A percentile compares a stretch with the other conserved stretches of the same genome.
Conservation (phyloP, 345 rosid species). For the Euclidium syriacum region DNA sequence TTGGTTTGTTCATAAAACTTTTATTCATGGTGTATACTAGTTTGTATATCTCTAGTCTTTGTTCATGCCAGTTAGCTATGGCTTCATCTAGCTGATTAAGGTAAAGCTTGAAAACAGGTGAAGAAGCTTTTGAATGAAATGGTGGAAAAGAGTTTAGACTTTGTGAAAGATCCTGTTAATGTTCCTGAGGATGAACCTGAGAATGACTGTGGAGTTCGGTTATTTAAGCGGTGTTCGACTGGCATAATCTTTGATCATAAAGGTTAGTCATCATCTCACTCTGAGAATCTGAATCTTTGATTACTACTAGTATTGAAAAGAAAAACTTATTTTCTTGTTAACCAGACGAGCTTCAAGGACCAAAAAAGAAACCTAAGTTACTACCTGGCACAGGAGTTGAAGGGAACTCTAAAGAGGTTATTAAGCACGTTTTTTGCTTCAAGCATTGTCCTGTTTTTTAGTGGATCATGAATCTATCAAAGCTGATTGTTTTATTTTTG, state of each 20-base stretch:
- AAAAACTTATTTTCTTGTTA: not conserved
- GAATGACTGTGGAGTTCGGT: conserved; percentile 53
- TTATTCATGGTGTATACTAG: not conserved
- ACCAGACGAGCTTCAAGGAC: conserved; percentile 61
- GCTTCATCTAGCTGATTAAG: not conserved
- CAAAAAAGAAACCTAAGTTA: conserved; percentile 70
- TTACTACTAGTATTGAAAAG: not conserved
- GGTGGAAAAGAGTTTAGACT: conserved; percentile 51
- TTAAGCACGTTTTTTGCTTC: not conserved
- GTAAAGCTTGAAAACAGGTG: conserved; percentile 43
- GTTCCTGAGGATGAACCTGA: conserved; percentile 27
- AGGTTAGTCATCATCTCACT: conserved; percentile 34
- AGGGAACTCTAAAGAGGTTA: conserved; percentile 68
- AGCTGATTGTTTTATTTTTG: not conserved
- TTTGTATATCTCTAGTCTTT: not conserved
- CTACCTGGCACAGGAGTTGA: conserved; percentile 45
- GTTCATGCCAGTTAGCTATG: not conserved
- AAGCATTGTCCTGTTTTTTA: not conserved
- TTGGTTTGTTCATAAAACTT: not conserved
- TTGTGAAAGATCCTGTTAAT: conserved; percentile 36
- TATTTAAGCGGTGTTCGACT: conserved; percentile 56
- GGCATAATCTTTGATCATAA: conserved; percentile 68
- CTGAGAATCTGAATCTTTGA: not conserved
- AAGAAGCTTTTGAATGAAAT: conserved; percentile 71
- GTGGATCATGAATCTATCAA: not conserved